Evolutionary conservation across 2,329 filamentous ascomycete genomes (phyloP), one percentile per base, ranked within the genome.

Genomic region (Triangularia verruculosa): DNA sequence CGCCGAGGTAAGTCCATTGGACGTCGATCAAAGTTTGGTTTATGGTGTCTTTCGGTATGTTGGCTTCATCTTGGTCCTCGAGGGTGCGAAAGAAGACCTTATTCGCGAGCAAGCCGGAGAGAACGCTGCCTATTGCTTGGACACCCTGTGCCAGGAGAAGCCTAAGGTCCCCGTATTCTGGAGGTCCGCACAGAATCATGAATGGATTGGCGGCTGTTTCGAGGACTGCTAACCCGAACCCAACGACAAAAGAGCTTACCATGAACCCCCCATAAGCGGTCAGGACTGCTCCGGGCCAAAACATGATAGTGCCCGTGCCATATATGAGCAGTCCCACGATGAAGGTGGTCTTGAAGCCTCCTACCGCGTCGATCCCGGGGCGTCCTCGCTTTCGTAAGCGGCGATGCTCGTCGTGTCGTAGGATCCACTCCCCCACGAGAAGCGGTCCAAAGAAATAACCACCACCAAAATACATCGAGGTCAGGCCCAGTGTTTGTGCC

Each of bases 1-100:
- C 89, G 61, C 88, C 89, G n/a, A 95, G 83, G 70, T 95, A 95
- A 0, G 91, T 90, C 89, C 89, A 96, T 75, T 95, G 92, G 1
- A 94, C 89, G 65, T 89, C 87, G 66, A 90, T 83, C 2, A 95
- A 81, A 1, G 83, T 84, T 28, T 80, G 75, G 39, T 17, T 20
- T 17, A 47, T 47, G 1, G 80, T 72, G n/a, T 68, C 73, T 13
- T 58, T 63, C 11, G 67, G 68, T 15, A 71, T 64, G 20, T 70
- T 72, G 9, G 7, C 39, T 20, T 39, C 13, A n/a, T 39, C 34
- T 39, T n/a, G 4, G 4, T 20, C 4, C 32, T 82, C 78, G 8
- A 90, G 82, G 12, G 82, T 78, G 27, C 80, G 82, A 76, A 94
- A 94, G 72, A 94, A 91, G 17, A 90, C 88, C 64, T 86, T 88